Evolutionary conservation across 148 eudicot genomes (phyloP).

Genomic region (Spergularia marina): DNA sequence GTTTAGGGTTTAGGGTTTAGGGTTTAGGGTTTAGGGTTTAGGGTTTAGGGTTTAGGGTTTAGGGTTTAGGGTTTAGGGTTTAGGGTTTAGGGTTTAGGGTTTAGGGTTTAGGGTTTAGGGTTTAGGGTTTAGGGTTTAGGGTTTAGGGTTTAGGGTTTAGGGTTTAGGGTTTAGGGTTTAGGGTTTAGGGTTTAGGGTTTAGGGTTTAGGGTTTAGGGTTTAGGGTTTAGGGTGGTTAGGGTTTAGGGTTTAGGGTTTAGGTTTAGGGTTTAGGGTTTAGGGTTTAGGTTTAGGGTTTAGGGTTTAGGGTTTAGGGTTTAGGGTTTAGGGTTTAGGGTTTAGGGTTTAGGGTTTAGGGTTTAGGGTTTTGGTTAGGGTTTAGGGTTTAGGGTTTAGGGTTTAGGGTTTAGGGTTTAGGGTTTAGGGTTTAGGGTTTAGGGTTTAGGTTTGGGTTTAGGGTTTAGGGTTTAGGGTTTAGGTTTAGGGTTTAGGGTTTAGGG

Average conservation of each 20-base stretch:
- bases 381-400: constrained; percentile 17
- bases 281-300: constrained; percentile 20
- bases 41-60: constrained; percentile 28
- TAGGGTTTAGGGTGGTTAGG: constrained; percentile 24
- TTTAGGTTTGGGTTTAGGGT: constrained; percentile 19
- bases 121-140: constrained; percentile 26
- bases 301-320: constrained; percentile 21
- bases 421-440: constrained; percentile 21
- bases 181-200: constrained; percentile 24
- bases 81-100: constrained; percentile 30
- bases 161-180: constrained; percentile 23
- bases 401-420: constrained; percentile 15
- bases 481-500: constrained; percentile 15
- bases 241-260: constrained; percentile 10
- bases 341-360: constrained; percentile 9
- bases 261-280: constrained; percentile 15
- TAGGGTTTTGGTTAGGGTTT: constrained; percentile 3
- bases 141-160: constrained; percentile 24
- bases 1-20: constrained; percentile 25
- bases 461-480: constrained; percentile 21
- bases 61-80: constrained; percentile 31
- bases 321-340: constrained; percentile 20
- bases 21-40: constrained; percentile 29
- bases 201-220: constrained; percentile 21
- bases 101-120: constrained; percentile 25